phyloP scores from a whole-genome alignment of 768 basidiomycete species.

The Tricholoma hemisulphureum region DNA sequence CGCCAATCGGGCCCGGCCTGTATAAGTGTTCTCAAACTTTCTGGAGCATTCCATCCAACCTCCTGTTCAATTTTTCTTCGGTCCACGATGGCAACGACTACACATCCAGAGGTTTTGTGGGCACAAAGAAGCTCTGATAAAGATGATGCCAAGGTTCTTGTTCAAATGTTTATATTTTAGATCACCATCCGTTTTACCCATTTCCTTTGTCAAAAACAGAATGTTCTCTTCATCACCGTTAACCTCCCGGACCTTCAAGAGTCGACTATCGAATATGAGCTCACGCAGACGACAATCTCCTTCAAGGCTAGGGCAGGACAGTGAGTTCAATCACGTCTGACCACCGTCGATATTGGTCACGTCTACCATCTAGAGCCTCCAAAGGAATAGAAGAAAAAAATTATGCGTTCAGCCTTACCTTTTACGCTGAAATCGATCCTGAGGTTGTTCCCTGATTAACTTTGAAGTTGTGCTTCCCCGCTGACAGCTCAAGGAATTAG shows the following conservation, averaged over 20 bases:
- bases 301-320: constrained; percentile 66
- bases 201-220: constrained; percentile 37
- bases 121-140: constrained; percentile 82
- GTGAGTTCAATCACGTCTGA: constrained; percentile 40
- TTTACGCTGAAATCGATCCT: constrained; percentile 72
- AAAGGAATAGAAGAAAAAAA: constrained; percentile 52
- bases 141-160: constrained; percentile 62
- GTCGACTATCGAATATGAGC: constrained; percentile 53
- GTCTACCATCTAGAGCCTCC: constrained; percentile 33
- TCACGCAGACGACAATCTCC: constrained; percentile 56
- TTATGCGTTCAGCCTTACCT: constrained; percentile 73
- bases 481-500: constrained; percentile 28
- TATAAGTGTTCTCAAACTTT: constrained; percentile 30
- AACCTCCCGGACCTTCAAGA: constrained; percentile 75
- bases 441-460: constrained; percentile 51
- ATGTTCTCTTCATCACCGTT: constrained; percentile 81
- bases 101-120: constrained; percentile 91
- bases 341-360: neutral
- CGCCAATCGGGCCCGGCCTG: neutral
- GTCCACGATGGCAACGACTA: constrained; percentile 34
- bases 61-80: constrained; percentile 22
- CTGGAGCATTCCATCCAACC: constrained; percentile 42
- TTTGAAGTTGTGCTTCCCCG: neutral
- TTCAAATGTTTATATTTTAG: constrained; percentile 9
- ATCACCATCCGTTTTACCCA: constrained; percentile 14